These are phyloP conservation scores for Cyberlindnera mrakii DNA, from an alignment of 805 yeast species.

Conservation along the genomic window DNA sequence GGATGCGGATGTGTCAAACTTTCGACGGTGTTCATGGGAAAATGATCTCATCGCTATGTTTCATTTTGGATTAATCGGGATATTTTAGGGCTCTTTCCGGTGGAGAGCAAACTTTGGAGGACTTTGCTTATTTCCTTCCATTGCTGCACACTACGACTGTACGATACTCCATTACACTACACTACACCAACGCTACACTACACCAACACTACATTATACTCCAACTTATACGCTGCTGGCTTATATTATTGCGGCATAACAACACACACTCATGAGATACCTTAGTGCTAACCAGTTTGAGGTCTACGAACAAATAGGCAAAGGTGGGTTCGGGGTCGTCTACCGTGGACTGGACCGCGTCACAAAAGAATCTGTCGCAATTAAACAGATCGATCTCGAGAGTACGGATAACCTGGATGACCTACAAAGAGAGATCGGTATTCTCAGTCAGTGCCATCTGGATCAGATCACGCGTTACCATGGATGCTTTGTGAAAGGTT, in stretches of 20 bases:
- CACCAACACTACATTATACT: too few relatives aligned
- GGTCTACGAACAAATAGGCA: conserved; percentile 78
- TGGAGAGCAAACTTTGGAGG: too few relatives aligned
- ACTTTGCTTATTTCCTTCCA: neutral
- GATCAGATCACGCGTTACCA: conserved; percentile 86
- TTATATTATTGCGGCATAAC: neutral
- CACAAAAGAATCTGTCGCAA: conserved; percentile 80
- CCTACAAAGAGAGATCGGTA: conserved; percentile 86
- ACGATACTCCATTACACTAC: too few relatives aligned
- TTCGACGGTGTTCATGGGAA: too few relatives aligned
- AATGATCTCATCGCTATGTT: neutral
- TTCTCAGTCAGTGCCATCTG: conserved; percentile 71
- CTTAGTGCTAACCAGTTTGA: conserved; percentile 29
- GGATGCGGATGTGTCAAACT: too few relatives aligned
- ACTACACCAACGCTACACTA: too few relatives aligned
- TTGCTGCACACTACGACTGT: neutral
- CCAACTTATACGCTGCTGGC: too few relatives aligned
- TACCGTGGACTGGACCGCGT: conserved; percentile 74
- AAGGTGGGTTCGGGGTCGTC: conserved; percentile 96
- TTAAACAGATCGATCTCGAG: conserved; percentile 86
- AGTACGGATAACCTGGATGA: conserved; percentile 88
- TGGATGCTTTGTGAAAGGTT: conserved; percentile 79
- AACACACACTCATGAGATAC: conserved; percentile 16
- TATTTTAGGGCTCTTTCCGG: neutral
- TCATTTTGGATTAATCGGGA: neutral